A percentile compares a stretch with the other conserved stretches of the same genome.
Evolutionary conservation across 441 rosid species (phyloP).

Genomic region (Euphorbia schlechtendalii): DNA sequence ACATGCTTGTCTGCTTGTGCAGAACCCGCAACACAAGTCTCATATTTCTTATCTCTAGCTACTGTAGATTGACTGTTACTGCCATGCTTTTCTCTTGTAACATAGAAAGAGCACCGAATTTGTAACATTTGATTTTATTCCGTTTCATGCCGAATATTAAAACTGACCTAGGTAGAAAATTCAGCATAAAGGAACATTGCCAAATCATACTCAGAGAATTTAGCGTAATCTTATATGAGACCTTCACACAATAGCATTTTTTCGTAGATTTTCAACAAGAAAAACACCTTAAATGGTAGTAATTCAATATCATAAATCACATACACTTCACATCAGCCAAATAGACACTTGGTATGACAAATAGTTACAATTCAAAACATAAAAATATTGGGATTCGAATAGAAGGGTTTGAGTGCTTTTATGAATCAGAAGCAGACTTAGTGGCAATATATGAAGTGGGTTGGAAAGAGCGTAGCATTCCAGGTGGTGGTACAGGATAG

Average conservation of each 20-base stretch:
- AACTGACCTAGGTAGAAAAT: no score
- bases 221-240: background rate
- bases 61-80: no score
- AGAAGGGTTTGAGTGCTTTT: background rate
- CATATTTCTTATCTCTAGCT: no score
- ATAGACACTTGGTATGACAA: slow-evolving; percentile 2
- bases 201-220: no score
- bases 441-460: background rate
- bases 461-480: slow-evolving; percentile 8
- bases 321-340: background rate
- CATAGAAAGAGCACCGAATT: no score
- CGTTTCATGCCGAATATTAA: no score
- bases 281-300: background rate
- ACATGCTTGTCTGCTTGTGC: no score
- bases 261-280: background rate
- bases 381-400: slow-evolving; percentile 1
- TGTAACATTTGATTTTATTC: no score
- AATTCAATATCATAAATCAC: background rate
- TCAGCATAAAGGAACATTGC: no score
- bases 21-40: no score
- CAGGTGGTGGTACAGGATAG: slow-evolving; percentile 20
- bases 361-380: slow-evolving; percentile 8
- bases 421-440: background rate
- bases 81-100: no score
- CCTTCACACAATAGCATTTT: background rate